These are phyloP conservation scores for Guadua angustifolia DNA, from an alignment of 176 grass and related monocot genomes.

Conservation along the genomic window DNA sequence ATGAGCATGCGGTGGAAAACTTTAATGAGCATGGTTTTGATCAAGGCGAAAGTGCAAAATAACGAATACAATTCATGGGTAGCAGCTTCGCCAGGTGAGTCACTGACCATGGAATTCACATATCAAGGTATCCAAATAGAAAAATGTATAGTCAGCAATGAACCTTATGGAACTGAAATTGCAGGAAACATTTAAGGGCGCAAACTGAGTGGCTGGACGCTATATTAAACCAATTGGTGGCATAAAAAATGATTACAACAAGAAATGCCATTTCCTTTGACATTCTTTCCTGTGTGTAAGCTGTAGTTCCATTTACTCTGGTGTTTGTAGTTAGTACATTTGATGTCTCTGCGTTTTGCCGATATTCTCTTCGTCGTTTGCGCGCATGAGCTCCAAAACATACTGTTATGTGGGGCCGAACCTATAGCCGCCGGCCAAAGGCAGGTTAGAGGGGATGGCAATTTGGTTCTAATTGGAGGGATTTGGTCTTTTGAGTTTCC, in stretches of 20 bases:
- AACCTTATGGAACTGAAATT: slow-evolving; percentile 13
- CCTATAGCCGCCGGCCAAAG: no score
- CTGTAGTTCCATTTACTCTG: not conserved
- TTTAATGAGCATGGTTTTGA: slow-evolving; percentile 43
- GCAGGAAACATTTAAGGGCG: not conserved
- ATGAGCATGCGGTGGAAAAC: slow-evolving; percentile 34
- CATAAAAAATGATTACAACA: slow-evolving; percentile 14
- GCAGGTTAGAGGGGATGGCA: no score
- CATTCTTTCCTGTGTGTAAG: not conserved
- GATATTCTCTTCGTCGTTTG: not conserved
- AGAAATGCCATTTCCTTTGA: not conserved
- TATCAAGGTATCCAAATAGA: not conserved
- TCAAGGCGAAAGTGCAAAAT: slow-evolving; percentile 47
- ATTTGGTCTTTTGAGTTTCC: no score
- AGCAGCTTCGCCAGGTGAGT: slow-evolving; percentile 1
- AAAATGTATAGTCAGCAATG: not conserved
- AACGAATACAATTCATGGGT: not conserved
- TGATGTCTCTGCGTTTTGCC: not conserved
- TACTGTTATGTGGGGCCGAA: no score
- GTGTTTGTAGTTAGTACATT: not conserved
- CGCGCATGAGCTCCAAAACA: not conserved
- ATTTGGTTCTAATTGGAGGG: no score
- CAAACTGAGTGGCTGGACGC: not conserved
- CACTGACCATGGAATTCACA: not conserved
- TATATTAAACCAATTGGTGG: not conserved